These are phyloP conservation scores for Penicillium antarcticum DNA, from an alignment of 495 filamentous ascomycete species.

Conservation along the genomic window DNA sequence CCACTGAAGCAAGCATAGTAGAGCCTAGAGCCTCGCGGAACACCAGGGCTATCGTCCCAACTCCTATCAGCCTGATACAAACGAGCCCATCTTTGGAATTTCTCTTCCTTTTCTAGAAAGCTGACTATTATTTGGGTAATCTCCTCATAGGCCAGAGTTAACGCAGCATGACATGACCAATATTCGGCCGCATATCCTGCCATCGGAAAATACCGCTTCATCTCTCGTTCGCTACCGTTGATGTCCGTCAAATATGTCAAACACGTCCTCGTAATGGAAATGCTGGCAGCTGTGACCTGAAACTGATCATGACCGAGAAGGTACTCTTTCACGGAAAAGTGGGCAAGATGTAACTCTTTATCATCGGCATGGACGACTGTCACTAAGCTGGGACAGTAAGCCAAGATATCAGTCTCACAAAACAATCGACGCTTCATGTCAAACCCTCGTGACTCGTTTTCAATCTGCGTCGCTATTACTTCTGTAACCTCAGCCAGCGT, in stretches of 20 bases:
- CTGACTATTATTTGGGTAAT: conserved; percentile 4
- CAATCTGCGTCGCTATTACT: conserved; percentile 20
- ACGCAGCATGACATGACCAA: conserved; percentile 18
- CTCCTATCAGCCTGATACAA: too few relatives aligned
- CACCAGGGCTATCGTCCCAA: neutral
- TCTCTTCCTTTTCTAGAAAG: too few relatives aligned
- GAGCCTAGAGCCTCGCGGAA: conserved; percentile 5
- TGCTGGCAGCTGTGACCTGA: conserved; percentile 13
- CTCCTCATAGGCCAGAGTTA: conserved; percentile 5
- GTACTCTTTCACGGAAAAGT: conserved; percentile 32
- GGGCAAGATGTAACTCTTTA: conserved; percentile 21
- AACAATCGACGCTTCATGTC: conserved; percentile 15
- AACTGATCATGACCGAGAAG: conserved; percentile 12
- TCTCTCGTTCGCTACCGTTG: neutral
- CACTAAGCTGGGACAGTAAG: conserved; percentile 16
- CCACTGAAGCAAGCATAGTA: conserved; percentile 16
- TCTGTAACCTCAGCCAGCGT: conserved; percentile 18
- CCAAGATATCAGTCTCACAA: too few relatives aligned
- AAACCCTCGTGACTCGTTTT: conserved; percentile 7
- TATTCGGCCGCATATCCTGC: conserved; percentile 10
- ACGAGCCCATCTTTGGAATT: too few relatives aligned
- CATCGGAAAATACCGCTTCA: conserved; percentile 18
- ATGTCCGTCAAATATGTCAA: conserved; percentile 26
- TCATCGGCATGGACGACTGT: conserved; percentile 6
- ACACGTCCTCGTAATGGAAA: conserved; percentile 20